phyloP scores from a whole-genome alignment of 768 basidiomycete genomes.

The Candolleomyces aberdarensis region DNA sequence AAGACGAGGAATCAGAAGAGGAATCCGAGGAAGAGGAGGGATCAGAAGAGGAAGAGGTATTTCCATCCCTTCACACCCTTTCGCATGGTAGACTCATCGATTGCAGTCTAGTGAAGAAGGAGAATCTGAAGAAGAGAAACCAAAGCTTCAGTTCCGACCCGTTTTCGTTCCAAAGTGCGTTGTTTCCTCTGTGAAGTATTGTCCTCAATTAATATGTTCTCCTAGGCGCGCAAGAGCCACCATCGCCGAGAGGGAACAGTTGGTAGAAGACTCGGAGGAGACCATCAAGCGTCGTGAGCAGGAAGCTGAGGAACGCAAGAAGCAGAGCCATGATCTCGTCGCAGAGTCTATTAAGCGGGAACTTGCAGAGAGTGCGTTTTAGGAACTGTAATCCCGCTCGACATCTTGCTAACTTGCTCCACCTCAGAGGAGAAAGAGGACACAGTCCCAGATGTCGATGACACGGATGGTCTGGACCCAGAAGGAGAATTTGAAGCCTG shows the following conservation, averaged over 20 bases:
- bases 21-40: slow-evolving; percentile 34
- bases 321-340: slow-evolving; percentile 88
- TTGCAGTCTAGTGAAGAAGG: slow-evolving; percentile 83
- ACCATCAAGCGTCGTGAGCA: slow-evolving; percentile 62
- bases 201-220: slow-evolving; percentile 8
- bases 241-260: slow-evolving; percentile 62
- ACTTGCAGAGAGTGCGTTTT: slow-evolving; percentile 78
- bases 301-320: slow-evolving; percentile 78
- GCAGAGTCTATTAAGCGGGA: slow-evolving; percentile 93
- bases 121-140: slow-evolving; percentile 74
- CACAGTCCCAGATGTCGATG: slow-evolving; percentile 83
- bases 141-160: slow-evolving; percentile 80
- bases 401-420: background rate
- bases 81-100: slow-evolving; percentile 12
- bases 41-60: slow-evolving; percentile 29
- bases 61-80: slow-evolving; percentile 13
- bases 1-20: slow-evolving; percentile 32
- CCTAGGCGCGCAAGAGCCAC: slow-evolving; percentile 73
- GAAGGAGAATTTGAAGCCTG: slow-evolving; percentile 92
- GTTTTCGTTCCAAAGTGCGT: slow-evolving; percentile 90
- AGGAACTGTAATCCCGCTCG: background rate
- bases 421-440: slow-evolving; percentile 83
- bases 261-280: slow-evolving; percentile 76
- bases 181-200: background rate
- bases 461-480: slow-evolving; percentile 91